Evolutionary conservation across 306 rosid genomes (phyloP).

Genomic region (Prunus salicina): DNA sequence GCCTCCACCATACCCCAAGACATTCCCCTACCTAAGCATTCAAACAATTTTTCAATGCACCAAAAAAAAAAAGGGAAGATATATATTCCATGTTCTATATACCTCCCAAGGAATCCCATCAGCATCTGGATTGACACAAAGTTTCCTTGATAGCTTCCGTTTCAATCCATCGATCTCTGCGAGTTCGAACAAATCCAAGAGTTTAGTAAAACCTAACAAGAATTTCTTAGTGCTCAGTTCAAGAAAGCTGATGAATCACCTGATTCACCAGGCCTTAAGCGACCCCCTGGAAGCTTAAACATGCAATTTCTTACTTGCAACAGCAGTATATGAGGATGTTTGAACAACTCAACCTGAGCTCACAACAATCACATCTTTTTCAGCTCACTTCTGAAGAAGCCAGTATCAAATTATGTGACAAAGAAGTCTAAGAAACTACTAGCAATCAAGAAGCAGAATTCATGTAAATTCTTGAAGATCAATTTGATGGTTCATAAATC

Average conservation of each 20-base stretch:
- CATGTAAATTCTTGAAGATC: not conserved
- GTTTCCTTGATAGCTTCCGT: slow-evolving; percentile 73
- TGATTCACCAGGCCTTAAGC: slow-evolving; percentile 80
- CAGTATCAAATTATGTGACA: not conserved
- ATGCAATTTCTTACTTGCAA: slow-evolving; percentile 73
- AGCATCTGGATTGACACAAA: slow-evolving; percentile 44
- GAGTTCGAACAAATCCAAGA: slow-evolving; percentile 17
- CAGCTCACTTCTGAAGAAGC: not conserved
- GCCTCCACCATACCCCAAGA: slow-evolving; percentile 89
- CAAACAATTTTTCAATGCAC: not conserved
- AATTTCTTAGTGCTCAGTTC: not conserved
- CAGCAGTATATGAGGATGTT: slow-evolving; percentile 80
- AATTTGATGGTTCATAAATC: not conserved
- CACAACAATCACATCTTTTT: slow-evolving; percentile 3
- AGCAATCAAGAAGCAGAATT: not conserved
- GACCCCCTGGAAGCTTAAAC: slow-evolving; percentile 90
- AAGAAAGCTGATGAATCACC: slow-evolving; percentile 36
- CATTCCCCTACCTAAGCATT: slow-evolving; percentile 69
- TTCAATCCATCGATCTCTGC: slow-evolving; percentile 77
- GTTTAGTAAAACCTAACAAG: slow-evolving; percentile 1
- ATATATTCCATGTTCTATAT: slow-evolving; percentile 22
- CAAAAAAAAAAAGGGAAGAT: not conserved
- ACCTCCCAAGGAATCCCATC: slow-evolving; percentile 89
- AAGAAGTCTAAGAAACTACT: too few relatives aligned
- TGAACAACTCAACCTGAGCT: slow-evolving; percentile 86